Base-by-base conservation (phyloP, 2,329 filamentous ascomycete genomes). In the Sarocladiaceae sp. region DNA sequence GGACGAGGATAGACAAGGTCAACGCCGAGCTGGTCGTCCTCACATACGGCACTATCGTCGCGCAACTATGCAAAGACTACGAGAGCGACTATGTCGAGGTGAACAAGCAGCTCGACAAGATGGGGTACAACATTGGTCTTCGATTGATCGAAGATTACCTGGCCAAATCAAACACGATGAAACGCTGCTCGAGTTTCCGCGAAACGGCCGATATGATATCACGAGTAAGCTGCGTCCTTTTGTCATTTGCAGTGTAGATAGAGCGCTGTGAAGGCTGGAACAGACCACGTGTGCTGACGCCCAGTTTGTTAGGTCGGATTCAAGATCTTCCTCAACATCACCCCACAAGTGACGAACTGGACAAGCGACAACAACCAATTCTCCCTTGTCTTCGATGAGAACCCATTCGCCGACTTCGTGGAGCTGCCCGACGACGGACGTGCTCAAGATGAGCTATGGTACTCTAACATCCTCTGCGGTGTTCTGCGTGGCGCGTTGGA, bases 271-370 rank as follows among this genome's bases (percentile, higher is more conserved):
- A 9, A 9, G 9, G 26, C 9, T 29, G n/a, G 26, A 9, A 29
- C 9, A 45, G 23, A 41, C 33, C 10, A 23, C 6, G 21, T n/a
- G n/a, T n/a, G n/a, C 23, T 41, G 19, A 41, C 4, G 13, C n/a
- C n/a, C n/a, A 10, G 16, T 11, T 15, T 16, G n/a, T 9, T 51
- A 96, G 87, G 85, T 98, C 52, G 93, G 93, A 46, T 98, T 98
- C 72, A 97, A 98, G 69, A 95, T 98, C 53, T 98, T 98, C 64
- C 79, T 98, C 49, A 98, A 98, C 60, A 89, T 96, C 55, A 94
- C 90, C 3, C 93, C 93, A 0, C 85, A 83, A 6, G 83, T 97
- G 51, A 88, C 89, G 39, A 96, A 95, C 61, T 98, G 93, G 93
- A 93, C 89, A 18, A 87, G 78, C 61, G 93, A 98, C 66, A 93